phyloP scores from a whole-genome alignment of 2,329 filamentous ascomycete genomes.

The Aspergillus sp. region DNA sequence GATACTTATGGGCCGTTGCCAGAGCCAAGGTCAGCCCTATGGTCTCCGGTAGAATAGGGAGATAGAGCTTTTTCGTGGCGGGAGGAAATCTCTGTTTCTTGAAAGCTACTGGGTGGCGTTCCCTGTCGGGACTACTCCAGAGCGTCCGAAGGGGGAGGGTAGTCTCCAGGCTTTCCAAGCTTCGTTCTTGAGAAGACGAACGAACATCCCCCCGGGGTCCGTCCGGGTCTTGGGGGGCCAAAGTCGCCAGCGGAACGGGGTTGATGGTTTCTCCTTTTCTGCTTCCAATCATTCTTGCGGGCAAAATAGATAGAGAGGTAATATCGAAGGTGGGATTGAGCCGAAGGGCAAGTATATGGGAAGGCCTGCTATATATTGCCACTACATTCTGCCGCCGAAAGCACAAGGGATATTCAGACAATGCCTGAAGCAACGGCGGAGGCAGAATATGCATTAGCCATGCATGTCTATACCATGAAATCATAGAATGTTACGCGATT shows the following conservation, averaged over 20 bases:
- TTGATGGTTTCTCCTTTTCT: neutral
- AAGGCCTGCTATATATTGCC: neutral
- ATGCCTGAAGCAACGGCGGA: neutral
- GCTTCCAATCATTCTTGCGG: neutral
- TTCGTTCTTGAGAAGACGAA: neutral
- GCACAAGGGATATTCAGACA: neutral
- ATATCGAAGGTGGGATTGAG: neutral
- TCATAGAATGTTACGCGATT: neutral
- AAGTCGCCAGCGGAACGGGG: neutral
- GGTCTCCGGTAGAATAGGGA: neutral
- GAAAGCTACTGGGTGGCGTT: neutral
- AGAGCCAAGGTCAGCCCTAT: neutral
- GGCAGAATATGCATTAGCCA: neutral
- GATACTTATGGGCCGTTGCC: neutral
- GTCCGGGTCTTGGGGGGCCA: neutral
- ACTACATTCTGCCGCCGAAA: neutral
- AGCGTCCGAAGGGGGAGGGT: neutral
- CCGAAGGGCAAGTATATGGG: neutral
- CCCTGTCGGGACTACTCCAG: neutral
- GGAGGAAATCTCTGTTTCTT: neutral
- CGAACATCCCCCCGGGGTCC: neutral
- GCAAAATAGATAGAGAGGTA: neutral
- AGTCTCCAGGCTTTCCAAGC: neutral
- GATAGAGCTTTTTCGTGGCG: neutral
- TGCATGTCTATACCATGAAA: neutral